These are phyloP conservation scores for Cordyceps fumosorosea DNA, from an alignment of 2,329 filamentous ascomycete species.

Conservation along the genomic window DNA sequence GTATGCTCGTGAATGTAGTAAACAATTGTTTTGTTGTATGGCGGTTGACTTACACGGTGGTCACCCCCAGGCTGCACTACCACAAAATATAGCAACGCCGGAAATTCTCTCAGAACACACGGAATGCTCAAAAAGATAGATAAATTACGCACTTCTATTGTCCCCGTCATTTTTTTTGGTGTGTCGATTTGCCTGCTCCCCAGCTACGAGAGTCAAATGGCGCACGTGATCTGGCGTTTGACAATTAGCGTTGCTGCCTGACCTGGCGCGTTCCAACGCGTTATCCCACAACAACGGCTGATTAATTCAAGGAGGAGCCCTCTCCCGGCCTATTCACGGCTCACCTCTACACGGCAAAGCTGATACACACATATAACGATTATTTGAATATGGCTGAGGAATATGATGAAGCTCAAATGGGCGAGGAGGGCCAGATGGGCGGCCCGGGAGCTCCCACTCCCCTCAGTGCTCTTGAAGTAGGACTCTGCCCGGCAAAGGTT, in stretches of 20 bases:
- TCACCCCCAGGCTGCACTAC: not conserved
- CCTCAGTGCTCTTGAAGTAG: conserved; percentile 76
- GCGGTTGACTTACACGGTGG: not conserved
- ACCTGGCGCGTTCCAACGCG: conserved; percentile 10
- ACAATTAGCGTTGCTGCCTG: conserved; percentile 6
- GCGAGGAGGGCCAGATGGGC: conserved; percentile 65
- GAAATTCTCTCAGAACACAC: not conserved
- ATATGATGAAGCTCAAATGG: conserved; percentile 58
- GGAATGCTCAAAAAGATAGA: not conserved
- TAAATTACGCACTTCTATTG: no score
- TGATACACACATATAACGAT: not conserved
- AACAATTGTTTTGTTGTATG: not conserved
- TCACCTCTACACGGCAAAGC: not conserved
- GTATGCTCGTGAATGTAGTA: not conserved
- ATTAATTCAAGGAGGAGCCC: not conserved
- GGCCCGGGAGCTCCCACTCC: conserved; percentile 93
- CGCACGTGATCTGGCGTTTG: conserved; percentile 12
- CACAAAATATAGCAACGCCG: not conserved
- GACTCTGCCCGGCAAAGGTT: conserved; percentile 18
- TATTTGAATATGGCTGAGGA: conserved; percentile 40
- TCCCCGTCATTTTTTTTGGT: not conserved
- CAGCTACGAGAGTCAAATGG: not conserved
- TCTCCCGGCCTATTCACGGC: not conserved
- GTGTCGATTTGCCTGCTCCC: not conserved
- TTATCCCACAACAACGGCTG: conserved; percentile 10